A percentile compares a stretch with the other conserved stretches of the same genome.
phyloP scores from a whole-genome alignment of 2,329 filamentous ascomycete species.

The Stagonosporopsis tanaceti region DNA sequence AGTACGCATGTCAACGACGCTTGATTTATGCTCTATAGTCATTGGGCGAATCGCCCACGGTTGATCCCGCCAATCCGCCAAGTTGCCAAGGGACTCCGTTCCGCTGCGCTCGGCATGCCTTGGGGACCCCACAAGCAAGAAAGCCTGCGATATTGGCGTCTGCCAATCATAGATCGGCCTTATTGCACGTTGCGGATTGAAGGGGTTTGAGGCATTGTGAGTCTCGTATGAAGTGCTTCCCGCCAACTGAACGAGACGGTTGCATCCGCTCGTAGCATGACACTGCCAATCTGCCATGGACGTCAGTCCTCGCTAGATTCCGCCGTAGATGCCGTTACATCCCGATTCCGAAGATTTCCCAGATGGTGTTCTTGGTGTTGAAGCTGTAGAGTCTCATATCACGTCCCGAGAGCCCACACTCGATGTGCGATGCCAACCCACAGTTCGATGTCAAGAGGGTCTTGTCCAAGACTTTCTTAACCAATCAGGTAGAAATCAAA shows the following conservation, averaged over 20 bases:
- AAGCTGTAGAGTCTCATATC: background rate
- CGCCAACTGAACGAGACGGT: background rate
- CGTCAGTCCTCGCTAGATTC: background rate
- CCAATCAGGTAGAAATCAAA: background rate
- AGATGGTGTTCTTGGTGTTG: background rate
- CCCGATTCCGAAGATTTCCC: background rate
- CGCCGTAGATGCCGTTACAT: slow-evolving; percentile 3
- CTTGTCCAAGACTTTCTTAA: background rate
- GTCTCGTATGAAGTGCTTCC: slow-evolving; percentile 11
- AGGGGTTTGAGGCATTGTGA: slow-evolving; percentile 13
- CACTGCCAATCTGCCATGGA: slow-evolving; percentile 2
- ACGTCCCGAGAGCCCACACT: background rate
- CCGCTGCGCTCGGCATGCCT: slow-evolving; percentile 24
- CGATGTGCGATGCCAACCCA: background rate
- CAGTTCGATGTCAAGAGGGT: background rate
- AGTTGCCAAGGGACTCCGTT: slow-evolving; percentile 22
- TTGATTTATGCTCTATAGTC: background rate
- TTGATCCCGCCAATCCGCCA: slow-evolving; percentile 14
- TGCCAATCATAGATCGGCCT: slow-evolving; percentile 16
- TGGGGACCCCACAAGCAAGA: slow-evolving; percentile 21
- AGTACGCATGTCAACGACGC: slow-evolving; percentile 1
- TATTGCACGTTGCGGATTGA: slow-evolving; percentile 17
- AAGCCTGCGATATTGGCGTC: background rate
- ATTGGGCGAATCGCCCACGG: slow-evolving; percentile 16
- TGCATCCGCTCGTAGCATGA: background rate